A percentile compares a stretch with the other conserved stretches of the same genome.
phyloP scores from a whole-genome alignment of 176 grass and related monocot species.

The Musa itinerans region DNA sequence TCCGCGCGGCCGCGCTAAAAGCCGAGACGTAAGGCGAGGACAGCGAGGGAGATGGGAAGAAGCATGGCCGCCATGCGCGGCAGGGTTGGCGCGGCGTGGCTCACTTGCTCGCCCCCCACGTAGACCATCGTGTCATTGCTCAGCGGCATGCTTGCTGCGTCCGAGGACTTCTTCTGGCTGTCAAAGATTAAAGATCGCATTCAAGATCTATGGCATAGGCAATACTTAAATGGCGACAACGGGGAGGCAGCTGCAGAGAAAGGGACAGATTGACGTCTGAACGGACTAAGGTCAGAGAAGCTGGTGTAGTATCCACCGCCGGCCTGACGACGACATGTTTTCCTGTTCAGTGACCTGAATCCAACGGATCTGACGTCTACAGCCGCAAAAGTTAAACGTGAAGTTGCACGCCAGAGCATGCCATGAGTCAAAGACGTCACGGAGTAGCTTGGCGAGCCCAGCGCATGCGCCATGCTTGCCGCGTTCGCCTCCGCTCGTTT shows the following conservation, averaged over 20 bases:
- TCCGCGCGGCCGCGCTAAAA: neutral
- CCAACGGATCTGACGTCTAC: too few relatives aligned
- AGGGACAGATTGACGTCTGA: neutral
- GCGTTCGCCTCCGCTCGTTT: neutral
- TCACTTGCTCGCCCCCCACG: neutral
- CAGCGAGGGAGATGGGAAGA: neutral
- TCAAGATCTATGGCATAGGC: neutral
- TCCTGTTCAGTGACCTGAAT: too few relatives aligned
- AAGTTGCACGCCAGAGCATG: too few relatives aligned
- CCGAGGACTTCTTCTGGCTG: conserved; percentile 3
- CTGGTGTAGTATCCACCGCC: neutral
- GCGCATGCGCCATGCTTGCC: neutral
- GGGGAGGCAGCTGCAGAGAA: neutral
- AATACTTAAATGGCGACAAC: neutral
- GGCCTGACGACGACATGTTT: neutral
- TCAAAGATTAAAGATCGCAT: too few relatives aligned
- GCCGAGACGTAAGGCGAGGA: neutral
- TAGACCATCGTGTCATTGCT: neutral
- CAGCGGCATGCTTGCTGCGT: neutral
- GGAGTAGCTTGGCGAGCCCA: too few relatives aligned
- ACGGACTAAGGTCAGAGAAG: too few relatives aligned
- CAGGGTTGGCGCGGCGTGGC: too few relatives aligned
- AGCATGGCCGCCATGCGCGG: neutral
- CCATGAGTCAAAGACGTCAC: too few relatives aligned
- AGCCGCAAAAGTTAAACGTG: too few relatives aligned